Evolutionary conservation across 352 stramenopile genomes (phyloP).

Genomic region (Globisporangium polare): DNA sequence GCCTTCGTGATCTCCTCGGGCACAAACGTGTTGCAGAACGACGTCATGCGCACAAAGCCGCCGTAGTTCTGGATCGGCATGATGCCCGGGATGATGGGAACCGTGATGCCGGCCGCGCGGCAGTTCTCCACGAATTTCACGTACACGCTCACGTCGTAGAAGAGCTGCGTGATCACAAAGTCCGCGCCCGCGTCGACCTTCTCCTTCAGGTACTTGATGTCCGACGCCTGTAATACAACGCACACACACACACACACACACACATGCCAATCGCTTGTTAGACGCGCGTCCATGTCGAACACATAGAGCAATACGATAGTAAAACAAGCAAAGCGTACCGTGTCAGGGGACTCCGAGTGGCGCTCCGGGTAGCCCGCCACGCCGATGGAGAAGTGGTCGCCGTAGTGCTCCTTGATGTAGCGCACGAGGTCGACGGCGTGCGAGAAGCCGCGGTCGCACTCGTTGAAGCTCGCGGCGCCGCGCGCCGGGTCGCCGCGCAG

Average conservation of each 20-base stretch:
- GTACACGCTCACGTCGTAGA: conserved; percentile 97
- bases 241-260: neutral
- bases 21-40: conserved; percentile 96
- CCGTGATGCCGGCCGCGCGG: conserved; percentile 87
- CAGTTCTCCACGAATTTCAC: conserved; percentile 92
- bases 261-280: neutral
- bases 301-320: neutral
- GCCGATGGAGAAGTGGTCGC: conserved; percentile 95
- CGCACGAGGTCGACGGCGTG: conserved; percentile 96
- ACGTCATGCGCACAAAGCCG: conserved; percentile 98
- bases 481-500: conserved; percentile 95
- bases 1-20: conserved; percentile 76
- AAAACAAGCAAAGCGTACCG: neutral
- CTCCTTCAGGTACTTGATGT: conserved; percentile 97
- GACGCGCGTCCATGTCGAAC: neutral
- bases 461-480: conserved; percentile 86
- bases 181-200: conserved; percentile 97
- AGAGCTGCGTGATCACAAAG: conserved; percentile 99
- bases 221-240: conserved; percentile 47
- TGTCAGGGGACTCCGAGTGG: conserved; percentile 88
- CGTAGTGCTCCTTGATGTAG: conserved; percentile 95
- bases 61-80: conserved; percentile 99
- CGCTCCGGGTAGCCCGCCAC: conserved; percentile 98
- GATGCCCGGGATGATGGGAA: conserved; percentile 97
- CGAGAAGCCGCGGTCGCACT: conserved; percentile 91